Conservation (phyloP, 75 land plant genomes). For the Sequoiadendron giganteum region DNA sequence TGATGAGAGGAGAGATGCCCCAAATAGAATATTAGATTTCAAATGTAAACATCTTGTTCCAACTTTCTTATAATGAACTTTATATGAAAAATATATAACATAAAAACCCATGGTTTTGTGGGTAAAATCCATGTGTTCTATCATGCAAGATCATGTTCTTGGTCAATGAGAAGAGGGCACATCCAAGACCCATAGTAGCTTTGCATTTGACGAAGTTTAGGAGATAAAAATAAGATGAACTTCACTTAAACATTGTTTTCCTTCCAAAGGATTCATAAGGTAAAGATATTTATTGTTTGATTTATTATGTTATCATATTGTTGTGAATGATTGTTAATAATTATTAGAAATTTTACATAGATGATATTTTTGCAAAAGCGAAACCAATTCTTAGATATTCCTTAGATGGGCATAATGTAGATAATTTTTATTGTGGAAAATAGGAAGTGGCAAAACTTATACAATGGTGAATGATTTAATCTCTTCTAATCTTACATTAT, state of each 20-base stretch:
- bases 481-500: background rate
- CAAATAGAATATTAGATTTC: conserved; percentile 12
- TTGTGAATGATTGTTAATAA: background rate
- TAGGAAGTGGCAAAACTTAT: conserved; percentile 81
- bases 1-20: background rate
- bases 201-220: conserved; percentile 30
- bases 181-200: conserved; percentile 20
- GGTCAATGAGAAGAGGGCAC: conserved; percentile 13
- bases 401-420: conserved; percentile 79
- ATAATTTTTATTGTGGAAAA: conserved; percentile 75
- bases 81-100: background rate
- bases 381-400: conserved; percentile 73
- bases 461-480: conserved; percentile 55
- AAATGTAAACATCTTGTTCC: conserved; percentile 2
- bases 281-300: conserved; percentile 9
- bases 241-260: conserved; percentile 70
- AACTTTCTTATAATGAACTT: background rate
- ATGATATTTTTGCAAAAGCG: conserved; percentile 69
- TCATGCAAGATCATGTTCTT: conserved; percentile 59
- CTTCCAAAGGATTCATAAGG: conserved; percentile 62
- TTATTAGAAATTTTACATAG: conserved; percentile 28
- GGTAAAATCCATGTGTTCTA: conserved; percentile 83
- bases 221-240: conserved; percentile 39
- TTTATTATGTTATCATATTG: background rate
- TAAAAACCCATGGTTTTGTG: conserved; percentile 16